Evolutionary conservation across 352 stramenopile species (phyloP).

Genomic region (Thalassiosira livingstoniorum): DNA sequence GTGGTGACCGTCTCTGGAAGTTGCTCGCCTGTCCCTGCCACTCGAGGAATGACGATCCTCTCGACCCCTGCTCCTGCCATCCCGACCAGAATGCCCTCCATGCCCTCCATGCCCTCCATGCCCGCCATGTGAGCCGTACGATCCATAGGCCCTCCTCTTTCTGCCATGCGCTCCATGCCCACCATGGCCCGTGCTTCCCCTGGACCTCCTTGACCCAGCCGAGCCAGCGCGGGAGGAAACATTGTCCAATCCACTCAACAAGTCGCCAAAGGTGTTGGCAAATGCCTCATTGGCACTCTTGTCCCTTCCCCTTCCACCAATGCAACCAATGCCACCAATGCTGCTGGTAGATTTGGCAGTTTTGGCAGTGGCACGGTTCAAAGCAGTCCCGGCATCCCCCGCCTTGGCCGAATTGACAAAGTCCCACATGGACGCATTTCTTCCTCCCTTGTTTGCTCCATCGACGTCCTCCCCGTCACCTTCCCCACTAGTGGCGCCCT

Average conservation of each 20-base stretch:
- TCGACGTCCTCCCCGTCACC: constrained; percentile 11
- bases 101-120: too few species aligned
- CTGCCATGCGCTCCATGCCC: background rate
- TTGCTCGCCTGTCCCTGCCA: too few species aligned
- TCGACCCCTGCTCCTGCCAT: too few species aligned
- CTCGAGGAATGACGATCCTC: too few species aligned
- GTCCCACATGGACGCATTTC: constrained; percentile 60
- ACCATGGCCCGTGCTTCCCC: background rate
- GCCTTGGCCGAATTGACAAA: constrained; percentile 67
- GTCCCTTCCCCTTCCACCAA: background rate
- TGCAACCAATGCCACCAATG: background rate
- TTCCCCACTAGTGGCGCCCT: background rate
- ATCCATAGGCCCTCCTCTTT: constrained; percentile 18
- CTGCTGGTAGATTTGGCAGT: background rate
- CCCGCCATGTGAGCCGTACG: too few species aligned
- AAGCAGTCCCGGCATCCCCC: constrained; percentile 1
- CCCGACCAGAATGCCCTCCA: too few species aligned
- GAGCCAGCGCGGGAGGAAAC: background rate
- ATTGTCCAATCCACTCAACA: constrained; percentile 61
- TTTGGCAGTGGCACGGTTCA: background rate
- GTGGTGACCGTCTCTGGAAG: too few species aligned
- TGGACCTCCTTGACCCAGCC: background rate
- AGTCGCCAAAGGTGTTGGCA: constrained; percentile 51
- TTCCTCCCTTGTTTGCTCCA: background rate
- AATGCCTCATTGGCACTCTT: background rate